A percentile compares a stretch with the other conserved stretches of the same genome.
phyloP scores from a whole-genome alignment of 1,284 basidiomycete species.

The Athelia psychrophila region DNA sequence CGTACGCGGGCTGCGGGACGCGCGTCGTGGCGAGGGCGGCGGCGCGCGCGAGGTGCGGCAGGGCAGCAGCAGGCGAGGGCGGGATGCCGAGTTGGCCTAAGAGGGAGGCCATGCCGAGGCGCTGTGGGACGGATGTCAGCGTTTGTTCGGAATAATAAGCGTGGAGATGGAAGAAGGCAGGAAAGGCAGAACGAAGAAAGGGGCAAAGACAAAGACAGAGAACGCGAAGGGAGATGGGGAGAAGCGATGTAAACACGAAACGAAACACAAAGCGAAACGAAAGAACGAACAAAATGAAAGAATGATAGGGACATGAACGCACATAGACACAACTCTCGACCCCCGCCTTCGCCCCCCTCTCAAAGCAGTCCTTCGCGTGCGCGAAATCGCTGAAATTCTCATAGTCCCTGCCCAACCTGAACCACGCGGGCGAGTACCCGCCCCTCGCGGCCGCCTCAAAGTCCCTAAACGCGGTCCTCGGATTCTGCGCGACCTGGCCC shows the following conservation, averaged over 20 bases:
- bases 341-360: conserved; percentile 67
- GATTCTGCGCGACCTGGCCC: conserved; percentile 59
- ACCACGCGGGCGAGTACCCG: conserved; percentile 81
- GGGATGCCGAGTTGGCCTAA: conserved; percentile 81
- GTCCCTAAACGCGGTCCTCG: conserved; percentile 82
- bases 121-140: conserved; percentile 39
- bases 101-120: conserved; percentile 88
- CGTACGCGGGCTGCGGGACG: conserved; percentile 85
- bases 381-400: conserved; percentile 78
- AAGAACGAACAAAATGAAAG: conserved; percentile 5
- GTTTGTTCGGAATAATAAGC: neutral
- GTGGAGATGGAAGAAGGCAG: too few relatives aligned
- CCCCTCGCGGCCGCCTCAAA: conserved; percentile 79
- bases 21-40: conserved; percentile 75
- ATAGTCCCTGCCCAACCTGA: conserved; percentile 87
- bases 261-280: too few relatives aligned
- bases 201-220: conserved; percentile 76
- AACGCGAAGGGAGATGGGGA: too few relatives aligned
- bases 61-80: conserved; percentile 51
- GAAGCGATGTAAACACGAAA: too few relatives aligned
- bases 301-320: conserved; percentile 39
- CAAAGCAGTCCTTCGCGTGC: conserved; percentile 81
- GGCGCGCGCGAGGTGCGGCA: conserved; percentile 75
- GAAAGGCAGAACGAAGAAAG: conserved; percentile 50
- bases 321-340: conserved; percentile 82